A percentile compares a stretch with the other conserved stretches of the same genome.
Conservation (phyloP, 2,329 filamentous ascomycete genomes). For the Arachnomyces sp. region DNA sequence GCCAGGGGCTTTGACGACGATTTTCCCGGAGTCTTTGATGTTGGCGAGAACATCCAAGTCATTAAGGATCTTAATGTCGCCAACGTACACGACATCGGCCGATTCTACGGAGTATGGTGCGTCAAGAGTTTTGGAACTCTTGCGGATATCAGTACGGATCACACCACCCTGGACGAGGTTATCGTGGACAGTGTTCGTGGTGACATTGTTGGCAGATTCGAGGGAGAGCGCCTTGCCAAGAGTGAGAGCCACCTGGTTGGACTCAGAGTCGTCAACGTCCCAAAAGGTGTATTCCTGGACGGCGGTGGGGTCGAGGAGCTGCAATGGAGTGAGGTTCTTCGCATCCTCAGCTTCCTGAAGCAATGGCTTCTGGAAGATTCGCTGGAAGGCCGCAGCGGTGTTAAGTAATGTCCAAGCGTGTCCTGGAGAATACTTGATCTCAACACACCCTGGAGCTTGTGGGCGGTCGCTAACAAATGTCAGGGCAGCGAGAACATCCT, state of each 20-base stretch:
- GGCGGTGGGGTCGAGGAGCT: constrained; percentile 44
- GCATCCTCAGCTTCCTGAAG: constrained; percentile 18
- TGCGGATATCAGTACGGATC: constrained; percentile 75
- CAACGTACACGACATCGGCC: constrained; percentile 71
- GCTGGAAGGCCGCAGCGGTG: constrained; percentile 38
- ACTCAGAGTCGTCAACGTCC: constrained; percentile 70
- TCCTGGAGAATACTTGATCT: constrained; percentile 82
- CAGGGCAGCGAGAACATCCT: constrained; percentile 80
- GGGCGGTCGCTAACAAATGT: constrained; percentile 65
- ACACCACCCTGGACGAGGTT: constrained; percentile 65
- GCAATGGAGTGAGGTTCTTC: constrained; percentile 38
- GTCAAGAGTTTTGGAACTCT: constrained; percentile 73
- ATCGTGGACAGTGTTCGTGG: constrained; percentile 51
- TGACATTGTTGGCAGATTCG: constrained; percentile 54
- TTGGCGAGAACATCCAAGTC: constrained; percentile 65
- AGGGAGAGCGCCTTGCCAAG: constrained; percentile 53
- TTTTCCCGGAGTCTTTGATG: constrained; percentile 60
- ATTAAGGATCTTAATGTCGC: constrained; percentile 69
- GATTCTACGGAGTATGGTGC: constrained; percentile 71
- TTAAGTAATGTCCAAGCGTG: constrained; percentile 52
- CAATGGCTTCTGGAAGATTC: constrained; percentile 35
- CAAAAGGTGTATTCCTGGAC: constrained; percentile 88
- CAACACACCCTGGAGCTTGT: constrained; percentile 57
- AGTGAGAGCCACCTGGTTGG: constrained; percentile 55
- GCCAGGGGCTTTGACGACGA: constrained; percentile 67